Conservation (phyloP, 495 filamentous ascomycete species). For the Staphylotrichum longicolle region DNA sequence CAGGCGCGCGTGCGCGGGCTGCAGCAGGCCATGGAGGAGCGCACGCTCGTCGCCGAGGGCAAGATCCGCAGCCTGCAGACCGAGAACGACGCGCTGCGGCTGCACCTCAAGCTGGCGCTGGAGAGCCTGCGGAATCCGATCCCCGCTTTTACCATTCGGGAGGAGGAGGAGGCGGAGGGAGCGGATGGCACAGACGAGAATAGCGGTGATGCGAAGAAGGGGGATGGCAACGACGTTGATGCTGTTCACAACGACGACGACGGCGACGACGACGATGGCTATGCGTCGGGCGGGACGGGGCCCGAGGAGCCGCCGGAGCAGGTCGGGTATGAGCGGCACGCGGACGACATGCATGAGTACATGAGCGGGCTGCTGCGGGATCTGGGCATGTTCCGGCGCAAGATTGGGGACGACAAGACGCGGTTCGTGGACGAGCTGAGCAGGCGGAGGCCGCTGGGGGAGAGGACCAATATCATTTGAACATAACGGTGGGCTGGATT, state of each 20-base stretch:
- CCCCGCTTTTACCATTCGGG: conserved; percentile 45
- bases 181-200: background rate
- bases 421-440: conserved; percentile 45
- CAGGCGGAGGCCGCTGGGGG: conserved; percentile 30
- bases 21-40: conserved; percentile 94
- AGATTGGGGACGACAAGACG: conserved; percentile 72
- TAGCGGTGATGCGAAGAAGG: conserved; percentile 21
- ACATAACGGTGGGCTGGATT: background rate
- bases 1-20: conserved; percentile 80
- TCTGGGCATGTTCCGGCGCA: conserved; percentile 75
- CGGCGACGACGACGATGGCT: conserved; percentile 32
- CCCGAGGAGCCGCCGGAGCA: conserved; percentile 20
- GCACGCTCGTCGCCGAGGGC: conserved; percentile 77
- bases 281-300: conserved; percentile 29
- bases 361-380: conserved; percentile 74
- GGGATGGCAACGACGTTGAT: conserved; percentile 15
- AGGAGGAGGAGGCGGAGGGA: conserved; percentile 35
- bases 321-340: conserved; percentile 50
- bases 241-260: conserved; percentile 22
- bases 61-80: conserved; percentile 83
- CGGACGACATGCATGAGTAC: conserved; percentile 61
- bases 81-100: conserved; percentile 83
- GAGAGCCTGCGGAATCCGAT: conserved; percentile 91
- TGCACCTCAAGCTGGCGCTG: conserved; percentile 81
- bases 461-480: conserved; percentile 27